Percentiles rank a stretch among this genome's conserved stretches.
These are phyloP conservation scores for Spatholobus suberectus DNA, from an alignment of 306 rosid species.

Conservation along the genomic window DNA sequence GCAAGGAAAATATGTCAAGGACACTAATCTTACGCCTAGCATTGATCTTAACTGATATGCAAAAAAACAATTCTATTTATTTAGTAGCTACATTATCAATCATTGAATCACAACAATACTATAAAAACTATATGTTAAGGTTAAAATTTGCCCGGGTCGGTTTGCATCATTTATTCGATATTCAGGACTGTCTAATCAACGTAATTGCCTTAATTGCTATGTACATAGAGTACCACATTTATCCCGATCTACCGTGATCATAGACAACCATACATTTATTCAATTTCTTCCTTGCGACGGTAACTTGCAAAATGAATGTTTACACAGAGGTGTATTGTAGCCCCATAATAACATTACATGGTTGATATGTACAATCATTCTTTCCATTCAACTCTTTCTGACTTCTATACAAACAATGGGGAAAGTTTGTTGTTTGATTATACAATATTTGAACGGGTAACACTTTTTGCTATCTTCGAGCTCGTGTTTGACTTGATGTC, in stretches of 20 bases:
- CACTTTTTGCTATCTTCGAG: background rate
- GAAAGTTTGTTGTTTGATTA: conserved; percentile 16
- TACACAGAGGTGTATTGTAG: too few species aligned
- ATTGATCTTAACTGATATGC: too few species aligned
- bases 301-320: conserved; percentile 8
- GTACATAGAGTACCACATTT: background rate
- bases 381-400: conserved; percentile 3
- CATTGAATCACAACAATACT: background rate
- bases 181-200: background rate
- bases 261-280: too few species aligned
- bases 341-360: background rate
- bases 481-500: background rate
- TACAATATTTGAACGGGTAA: conserved; percentile 7
- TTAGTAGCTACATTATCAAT: background rate
- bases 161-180: background rate
- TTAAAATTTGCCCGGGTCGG: background rate
- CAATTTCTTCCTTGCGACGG: background rate
- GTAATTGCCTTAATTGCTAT: background rate
- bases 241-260: background rate
- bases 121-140: background rate
- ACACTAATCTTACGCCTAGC: too few species aligned
- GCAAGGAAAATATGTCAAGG: too few species aligned
- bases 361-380: background rate
- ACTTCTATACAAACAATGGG: conserved; percentile 28
- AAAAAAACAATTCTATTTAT: background rate